These are phyloP conservation scores for Candida vaughaniae DNA, from an alignment of 805 yeast species.

Conservation along the genomic window DNA sequence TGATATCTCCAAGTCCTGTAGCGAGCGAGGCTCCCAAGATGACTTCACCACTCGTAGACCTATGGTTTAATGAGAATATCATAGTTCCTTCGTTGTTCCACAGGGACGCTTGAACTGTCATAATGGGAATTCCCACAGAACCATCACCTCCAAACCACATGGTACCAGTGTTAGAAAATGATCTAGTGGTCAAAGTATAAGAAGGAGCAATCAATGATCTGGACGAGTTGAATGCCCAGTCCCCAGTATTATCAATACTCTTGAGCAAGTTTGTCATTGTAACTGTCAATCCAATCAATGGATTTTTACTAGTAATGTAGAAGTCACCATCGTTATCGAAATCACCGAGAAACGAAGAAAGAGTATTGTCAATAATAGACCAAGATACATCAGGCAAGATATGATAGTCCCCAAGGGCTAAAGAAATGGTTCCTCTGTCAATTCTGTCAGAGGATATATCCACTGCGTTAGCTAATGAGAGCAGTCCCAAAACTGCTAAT, in stretches of 20 bases:
- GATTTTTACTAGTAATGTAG: constrained; percentile 15
- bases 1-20: constrained; percentile 15
- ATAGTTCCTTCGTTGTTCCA: constrained; percentile 16
- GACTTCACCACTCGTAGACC: constrained; percentile 10
- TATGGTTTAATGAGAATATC: constrained; percentile 10
- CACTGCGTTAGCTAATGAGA: constrained; percentile 4
- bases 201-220: constrained; percentile 14
- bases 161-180: constrained; percentile 17
- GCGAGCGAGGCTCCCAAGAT: constrained; percentile 12
- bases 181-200: constrained; percentile 9
- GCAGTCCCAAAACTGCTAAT: not conserved
- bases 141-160: constrained; percentile 16
- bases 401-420: constrained; percentile 2
- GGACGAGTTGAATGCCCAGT: constrained; percentile 17
- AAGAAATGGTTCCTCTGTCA: constrained; percentile 3
- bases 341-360: constrained; percentile 14
- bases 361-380: constrained; percentile 16
- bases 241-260: constrained; percentile 21
- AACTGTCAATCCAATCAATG: constrained; percentile 15
- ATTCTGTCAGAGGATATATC: constrained; percentile 11
- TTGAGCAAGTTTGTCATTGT: constrained; percentile 8
- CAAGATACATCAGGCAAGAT: constrained; percentile 15
- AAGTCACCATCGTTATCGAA: constrained; percentile 16
- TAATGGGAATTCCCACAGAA: constrained; percentile 11
- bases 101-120: constrained; percentile 12